Conservation (phyloP, 306 rosid species). For the Malus sieversii region DNA sequence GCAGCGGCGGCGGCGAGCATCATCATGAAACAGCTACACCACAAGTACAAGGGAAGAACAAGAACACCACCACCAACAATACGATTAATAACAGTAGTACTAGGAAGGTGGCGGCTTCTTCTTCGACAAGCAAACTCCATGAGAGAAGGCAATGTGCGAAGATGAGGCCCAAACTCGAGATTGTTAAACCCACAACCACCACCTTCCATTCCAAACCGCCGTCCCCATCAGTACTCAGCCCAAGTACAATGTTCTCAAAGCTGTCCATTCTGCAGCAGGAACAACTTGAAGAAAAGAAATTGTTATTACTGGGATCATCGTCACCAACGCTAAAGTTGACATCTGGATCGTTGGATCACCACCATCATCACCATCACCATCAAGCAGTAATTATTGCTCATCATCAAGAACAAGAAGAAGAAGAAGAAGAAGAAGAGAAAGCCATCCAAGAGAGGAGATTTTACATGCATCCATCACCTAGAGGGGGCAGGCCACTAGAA, state of each 20-base stretch:
- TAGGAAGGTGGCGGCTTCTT: background rate
- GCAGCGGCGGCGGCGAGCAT: background rate
- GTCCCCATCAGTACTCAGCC: constrained; percentile 36
- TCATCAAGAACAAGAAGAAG: constrained; percentile 15
- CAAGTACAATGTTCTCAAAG: constrained; percentile 51
- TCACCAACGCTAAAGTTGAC: background rate
- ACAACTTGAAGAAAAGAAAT: constrained; percentile 22
- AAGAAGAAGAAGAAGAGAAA: constrained; percentile 66
- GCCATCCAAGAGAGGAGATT: constrained; percentile 67
- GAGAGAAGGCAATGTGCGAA: constrained; percentile 70
- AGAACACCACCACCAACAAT: constrained; percentile 2
- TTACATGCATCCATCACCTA: constrained; percentile 76
- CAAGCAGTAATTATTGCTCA: constrained; percentile 21
- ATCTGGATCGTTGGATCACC: background rate
- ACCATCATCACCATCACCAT: background rate
- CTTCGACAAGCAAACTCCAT: constrained; percentile 40
- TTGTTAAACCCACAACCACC: constrained; percentile 50
- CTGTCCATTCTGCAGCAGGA: constrained; percentile 32
- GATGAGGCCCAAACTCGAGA: constrained; percentile 76
- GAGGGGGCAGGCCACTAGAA: constrained; percentile 44
- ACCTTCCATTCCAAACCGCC: constrained; percentile 18
- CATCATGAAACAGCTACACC: background rate
- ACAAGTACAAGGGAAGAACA: constrained; percentile 4
- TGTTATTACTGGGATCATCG: background rate
- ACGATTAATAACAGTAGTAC: background rate